Evolutionary conservation across 2,329 filamentous ascomycete genomes (phyloP), one percentile per base, ranked within the genome.

Genomic region (Graphilbum sp.): DNA sequence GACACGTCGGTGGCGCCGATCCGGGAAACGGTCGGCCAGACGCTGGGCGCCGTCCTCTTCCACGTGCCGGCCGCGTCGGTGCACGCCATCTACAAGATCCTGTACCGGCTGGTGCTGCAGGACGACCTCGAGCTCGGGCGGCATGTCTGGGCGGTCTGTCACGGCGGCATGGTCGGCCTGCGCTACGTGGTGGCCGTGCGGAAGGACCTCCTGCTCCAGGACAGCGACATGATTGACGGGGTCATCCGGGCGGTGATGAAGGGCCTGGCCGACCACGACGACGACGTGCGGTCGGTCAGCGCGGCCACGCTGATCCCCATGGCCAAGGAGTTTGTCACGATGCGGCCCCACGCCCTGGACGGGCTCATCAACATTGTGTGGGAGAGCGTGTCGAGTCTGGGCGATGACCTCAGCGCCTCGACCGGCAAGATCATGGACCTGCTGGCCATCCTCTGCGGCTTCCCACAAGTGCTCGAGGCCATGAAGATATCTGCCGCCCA

Each of bases 361-460:
- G 69, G 72, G 23, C 72, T 98, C 30, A 93, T 95, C 56, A 79
- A 82, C 52, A 93, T 96, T 42, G 87, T 98, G 21, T 98, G 90
- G 90, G 83, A 93, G 52, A 96, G 90, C 61, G 66, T 98, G 19
- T 93, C 88, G 4, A 92, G 93, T 53, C 66, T 98, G n/a, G 87
- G 88, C 46, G 90, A 98, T 53, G 90, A 98, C 53, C 67, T 98
- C 16, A 96, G 87, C 55, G 90, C 90, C 4, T 96, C 90, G 55
- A 98, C 92, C 10, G 90, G 90, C 35, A 92, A 86, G 40, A 93
- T 98, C 39, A 98, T 98, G 92, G 92, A 98, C 55, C 71, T 98
- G 31, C 68, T 98, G 16, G 90, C 92, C 13, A 96, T 90, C 43
- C 73, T 98, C 2, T 98, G 90, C 61, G 81, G 86, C 45, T 98